Evolutionary conservation across 2,329 filamentous ascomycete genomes (phyloP), one percentile per base, ranked within the genome.

Genomic region (Botrytis porri): DNA sequence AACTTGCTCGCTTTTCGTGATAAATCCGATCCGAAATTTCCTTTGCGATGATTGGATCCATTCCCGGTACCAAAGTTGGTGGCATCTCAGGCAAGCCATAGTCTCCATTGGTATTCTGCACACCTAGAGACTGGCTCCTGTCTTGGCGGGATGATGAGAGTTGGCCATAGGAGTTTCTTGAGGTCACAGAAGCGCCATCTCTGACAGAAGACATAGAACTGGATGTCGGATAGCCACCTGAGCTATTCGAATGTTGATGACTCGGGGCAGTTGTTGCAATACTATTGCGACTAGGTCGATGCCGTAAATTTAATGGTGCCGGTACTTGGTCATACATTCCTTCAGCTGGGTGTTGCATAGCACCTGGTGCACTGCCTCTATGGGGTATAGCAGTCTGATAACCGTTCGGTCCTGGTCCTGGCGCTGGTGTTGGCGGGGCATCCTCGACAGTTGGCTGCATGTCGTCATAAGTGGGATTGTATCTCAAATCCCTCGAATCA

Each of bases 21-120:
- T 88, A 85, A 66, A 88, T 85, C n/a, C 86, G 84, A 4, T 89
- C 86, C 1, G 86, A 83, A n/a, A 89, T 83, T 76, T 90, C 88
- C 71, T 86, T 85, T 1, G 87, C 85, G 51, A 89, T 81, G 29
- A 79, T 80, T 5, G 87, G 87, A 74, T 91, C 88, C 39, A 89
- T 83, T 5, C 88, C 89, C n/a, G 89, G 87, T 12, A 91, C 85
- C 35, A 91, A 82, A 5, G 88, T 88, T 2, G 87, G 80, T 7
- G 89, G 89, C 2, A 90, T 82, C 6, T 84, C 79, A 1, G 86
- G 85, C 32, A 86, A 75, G 6, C 79, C 82, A 77, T 87, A 86
- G 59, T 54, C 73, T 43, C 37, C 72, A 63, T 73, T 71, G 7
- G 54, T 74, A 73, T 77, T 73, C 71, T 77, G 71, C 64, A 64